These are phyloP conservation scores for Calonectria crousiana DNA, from an alignment of 2,329 filamentous ascomycete species.

Conservation along the genomic window DNA sequence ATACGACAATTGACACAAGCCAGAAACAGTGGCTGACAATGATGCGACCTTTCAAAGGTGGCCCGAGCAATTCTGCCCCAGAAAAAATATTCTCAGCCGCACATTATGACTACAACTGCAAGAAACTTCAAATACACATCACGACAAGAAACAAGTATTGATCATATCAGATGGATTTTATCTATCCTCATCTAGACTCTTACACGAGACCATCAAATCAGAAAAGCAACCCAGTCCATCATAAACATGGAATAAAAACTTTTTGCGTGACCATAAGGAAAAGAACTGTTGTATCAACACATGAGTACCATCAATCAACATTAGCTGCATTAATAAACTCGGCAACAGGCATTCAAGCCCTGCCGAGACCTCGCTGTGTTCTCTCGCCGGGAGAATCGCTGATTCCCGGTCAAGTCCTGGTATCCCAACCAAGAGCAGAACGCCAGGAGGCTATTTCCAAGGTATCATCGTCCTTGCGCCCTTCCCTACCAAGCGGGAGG, in stretches of 20 bases:
- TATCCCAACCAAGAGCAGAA: constrained; percentile 37
- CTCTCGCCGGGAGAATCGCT: constrained; percentile 7
- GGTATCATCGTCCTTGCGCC: constrained; percentile 29
- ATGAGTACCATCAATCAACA: constrained; percentile 38
- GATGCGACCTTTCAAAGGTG: not conserved
- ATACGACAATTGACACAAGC: not conserved
- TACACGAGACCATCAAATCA: constrained; percentile 27
- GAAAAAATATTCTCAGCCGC: not conserved
- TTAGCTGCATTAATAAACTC: constrained; percentile 40
- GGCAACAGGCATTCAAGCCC: constrained; percentile 35
- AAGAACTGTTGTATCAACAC: constrained; percentile 26
- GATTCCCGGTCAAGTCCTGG: constrained; percentile 37
- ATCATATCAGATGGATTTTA: constrained; percentile 33
- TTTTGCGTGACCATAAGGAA: constrained; percentile 28
- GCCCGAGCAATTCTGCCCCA: not conserved
- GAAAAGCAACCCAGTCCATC: constrained; percentile 32
- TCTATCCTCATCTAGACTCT: constrained; percentile 43
- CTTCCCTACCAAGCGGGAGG: constrained; percentile 20
- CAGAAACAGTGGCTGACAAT: not conserved
- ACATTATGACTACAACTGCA: not conserved
- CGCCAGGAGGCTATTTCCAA: constrained; percentile 40
- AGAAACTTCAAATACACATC: not conserved
- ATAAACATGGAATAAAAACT: constrained; percentile 30
- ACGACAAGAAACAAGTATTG: not conserved
- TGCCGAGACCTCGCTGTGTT: constrained; percentile 14